Percentiles rank a stretch among this genome's conserved stretches.
Conservation (phyloP, 106 monocot genomes). For the Dendrobium nobile region DNA sequence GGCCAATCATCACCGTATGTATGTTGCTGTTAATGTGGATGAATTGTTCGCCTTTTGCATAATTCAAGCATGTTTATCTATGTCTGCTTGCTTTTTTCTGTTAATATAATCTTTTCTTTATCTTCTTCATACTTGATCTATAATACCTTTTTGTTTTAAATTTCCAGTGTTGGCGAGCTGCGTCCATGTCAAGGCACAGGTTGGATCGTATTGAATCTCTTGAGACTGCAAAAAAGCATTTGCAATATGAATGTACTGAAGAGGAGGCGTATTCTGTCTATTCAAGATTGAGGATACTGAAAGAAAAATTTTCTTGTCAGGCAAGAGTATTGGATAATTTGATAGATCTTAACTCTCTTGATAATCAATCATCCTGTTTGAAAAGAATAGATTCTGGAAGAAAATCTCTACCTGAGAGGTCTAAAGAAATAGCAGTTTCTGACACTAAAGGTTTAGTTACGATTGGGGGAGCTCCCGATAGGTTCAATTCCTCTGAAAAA, state of each 20-base stretch:
- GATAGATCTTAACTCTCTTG: constrained; percentile 5
- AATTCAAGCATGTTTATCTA: not conserved
- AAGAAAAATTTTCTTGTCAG: constrained; percentile 35
- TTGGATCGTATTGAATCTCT: constrained; percentile 61
- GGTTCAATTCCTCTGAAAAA: not conserved
- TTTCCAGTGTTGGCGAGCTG: constrained; percentile 91
- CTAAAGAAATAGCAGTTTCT: constrained; percentile 10
- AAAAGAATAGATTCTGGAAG: constrained; percentile 5
- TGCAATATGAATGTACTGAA: constrained; percentile 56
- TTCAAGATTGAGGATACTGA: constrained; percentile 49
- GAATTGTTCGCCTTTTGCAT: not conserved
- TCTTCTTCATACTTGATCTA: not conserved
- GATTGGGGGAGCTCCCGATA: constrained; percentile 14
- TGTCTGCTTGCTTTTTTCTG: not conserved
- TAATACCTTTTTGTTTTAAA: constrained; percentile 5
- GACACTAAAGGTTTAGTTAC: constrained; percentile 11
- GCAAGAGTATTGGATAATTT: constrained; percentile 5
- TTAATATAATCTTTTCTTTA: not conserved
- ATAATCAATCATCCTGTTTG: constrained; percentile 8
- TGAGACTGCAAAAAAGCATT: constrained; percentile 38
- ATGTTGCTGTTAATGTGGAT: not conserved
- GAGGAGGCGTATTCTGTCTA: constrained; percentile 56
- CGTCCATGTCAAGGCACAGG: constrained; percentile 55
- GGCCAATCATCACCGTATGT: not conserved
- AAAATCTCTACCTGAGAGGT: not conserved